Conservation (phyloP, 2,329 filamentous ascomycete genomes). For the Neonectria hederae region DNA sequence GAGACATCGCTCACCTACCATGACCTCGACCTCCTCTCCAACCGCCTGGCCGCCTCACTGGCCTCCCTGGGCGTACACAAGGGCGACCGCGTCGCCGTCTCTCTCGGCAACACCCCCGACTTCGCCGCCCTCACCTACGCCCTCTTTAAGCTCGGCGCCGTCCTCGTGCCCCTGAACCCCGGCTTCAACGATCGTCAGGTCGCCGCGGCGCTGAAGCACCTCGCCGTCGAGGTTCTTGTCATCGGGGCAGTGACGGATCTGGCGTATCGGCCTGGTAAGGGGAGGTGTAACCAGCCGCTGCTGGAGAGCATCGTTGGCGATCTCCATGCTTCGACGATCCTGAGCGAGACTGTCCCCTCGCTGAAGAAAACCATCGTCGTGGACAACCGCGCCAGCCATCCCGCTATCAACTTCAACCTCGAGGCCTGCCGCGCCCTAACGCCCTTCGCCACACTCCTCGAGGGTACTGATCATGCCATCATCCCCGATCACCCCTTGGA, state of each 20-base stretch:
- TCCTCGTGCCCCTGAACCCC: constrained; percentile 93
- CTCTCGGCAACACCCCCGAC: constrained; percentile 84
- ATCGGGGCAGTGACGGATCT: constrained; percentile 90
- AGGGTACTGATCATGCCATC: constrained; percentile 46
- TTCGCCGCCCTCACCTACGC: constrained; percentile 89
- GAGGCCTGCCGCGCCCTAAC: constrained; percentile 55
- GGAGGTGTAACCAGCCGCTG: constrained; percentile 62
- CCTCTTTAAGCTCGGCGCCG: constrained; percentile 91
- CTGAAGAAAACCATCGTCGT: constrained; percentile 78
- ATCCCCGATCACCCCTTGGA: constrained; percentile 58
- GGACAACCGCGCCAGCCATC: constrained; percentile 73
- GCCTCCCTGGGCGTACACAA: constrained; percentile 77
- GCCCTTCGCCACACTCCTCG: constrained; percentile 54
- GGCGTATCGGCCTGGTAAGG: constrained; percentile 68
- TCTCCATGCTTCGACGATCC: constrained; percentile 46
- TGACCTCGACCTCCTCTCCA: constrained; percentile 78
- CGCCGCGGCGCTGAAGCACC: constrained; percentile 77
- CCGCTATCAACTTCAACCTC: constrained; percentile 55
- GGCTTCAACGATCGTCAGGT: constrained; percentile 86
- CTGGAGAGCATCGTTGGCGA: constrained; percentile 58
- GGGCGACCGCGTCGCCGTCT: constrained; percentile 86
- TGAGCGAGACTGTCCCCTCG: constrained; percentile 67
- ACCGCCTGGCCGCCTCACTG: constrained; percentile 77
- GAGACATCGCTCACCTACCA: constrained; percentile 79
- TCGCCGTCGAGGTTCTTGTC: constrained; percentile 77